These are phyloP conservation scores for Colletotrichum tropicale DNA, from an alignment of 2,329 filamentous ascomycete genomes.

Conservation along the genomic window DNA sequence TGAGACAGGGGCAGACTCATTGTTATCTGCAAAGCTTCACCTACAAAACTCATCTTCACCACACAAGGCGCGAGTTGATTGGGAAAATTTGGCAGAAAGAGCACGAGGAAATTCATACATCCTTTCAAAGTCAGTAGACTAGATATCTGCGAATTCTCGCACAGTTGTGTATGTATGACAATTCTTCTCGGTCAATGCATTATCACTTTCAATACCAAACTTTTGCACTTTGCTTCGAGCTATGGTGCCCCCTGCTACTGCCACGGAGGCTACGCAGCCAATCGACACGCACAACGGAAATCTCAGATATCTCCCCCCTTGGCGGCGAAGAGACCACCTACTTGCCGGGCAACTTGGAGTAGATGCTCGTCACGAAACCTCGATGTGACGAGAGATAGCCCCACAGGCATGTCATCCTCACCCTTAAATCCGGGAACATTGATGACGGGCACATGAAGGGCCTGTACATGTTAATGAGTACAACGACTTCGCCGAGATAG, in stretches of 20 bases:
- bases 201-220: too few species aligned
- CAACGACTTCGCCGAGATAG: background rate
- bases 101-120: too few species aligned
- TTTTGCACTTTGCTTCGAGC: too few species aligned
- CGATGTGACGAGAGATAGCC: constrained; percentile 53
- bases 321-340: constrained; percentile 42
- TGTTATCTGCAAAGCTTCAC: too few species aligned
- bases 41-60: too few species aligned
- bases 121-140: too few species aligned
- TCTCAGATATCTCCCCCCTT: constrained; percentile 30
- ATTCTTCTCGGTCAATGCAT: too few species aligned
- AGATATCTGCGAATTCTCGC: too few species aligned
- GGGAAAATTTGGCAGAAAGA: too few species aligned
- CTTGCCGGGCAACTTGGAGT: constrained; percentile 39
- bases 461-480: constrained; percentile 19
- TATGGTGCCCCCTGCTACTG: background rate
- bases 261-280: background rate
- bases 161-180: too few species aligned
- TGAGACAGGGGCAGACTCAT: too few species aligned
- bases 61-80: too few species aligned
- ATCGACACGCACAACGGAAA: background rate
- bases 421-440: constrained; percentile 61
- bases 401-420: constrained; percentile 48
- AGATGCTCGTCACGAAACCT: constrained; percentile 49
- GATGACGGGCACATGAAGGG: constrained; percentile 56